Base-by-base conservation (phyloP, 768 basidiomycete genomes). In the Tricholoma furcatifolium region DNA sequence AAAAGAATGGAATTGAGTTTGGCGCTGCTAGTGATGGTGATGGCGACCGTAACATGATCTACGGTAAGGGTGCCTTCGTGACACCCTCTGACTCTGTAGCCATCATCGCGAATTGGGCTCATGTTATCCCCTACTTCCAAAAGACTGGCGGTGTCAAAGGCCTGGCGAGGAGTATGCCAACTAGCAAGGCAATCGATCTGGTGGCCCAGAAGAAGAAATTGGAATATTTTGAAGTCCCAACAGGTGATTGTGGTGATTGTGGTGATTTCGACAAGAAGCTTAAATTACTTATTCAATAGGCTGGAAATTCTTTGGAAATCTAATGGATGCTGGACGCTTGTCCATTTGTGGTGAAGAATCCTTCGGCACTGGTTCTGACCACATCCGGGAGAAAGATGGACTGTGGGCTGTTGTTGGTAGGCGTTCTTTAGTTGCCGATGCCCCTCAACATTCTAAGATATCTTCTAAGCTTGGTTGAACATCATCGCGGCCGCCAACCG, bases 271-370 rank as follows among this genome's bases (percentile, higher is more conserved):
- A 10, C 11, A n/a, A 10, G 36, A 43, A 32, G 30, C 12, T 41
- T n/a, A 24, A 23, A 31, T 20, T 11, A 2, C 20, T 6, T 43
- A 40, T 40, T 18, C 11, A 27, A 10, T 58, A 94, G 95, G 96
- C 58, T 98, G 94, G 94, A 99, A 99, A 73, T 99, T 99, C 83
- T 99, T 99, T 67, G 97, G 97, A 43, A 99, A 98, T 73, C 77
- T 99, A 62, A 99, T 99, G 97, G 97, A 99, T 68, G 97, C 97
- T 17, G 96, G 95, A 0, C 82, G 93, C 40, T 82, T 99, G 45
- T 98, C 96, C 45, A 98, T 99, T 66, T 99, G 97, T 64, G 97
- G 97, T 52, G 97, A 99, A 69, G 97, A 99, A 74, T 95, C 93
- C 3, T 99, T 99, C 69, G 97, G 97, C 52, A 99, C 97, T 7